Evolutionary conservation across 306 rosid species (phyloP).

Genomic region (Glycyrrhiza uralensis): DNA sequence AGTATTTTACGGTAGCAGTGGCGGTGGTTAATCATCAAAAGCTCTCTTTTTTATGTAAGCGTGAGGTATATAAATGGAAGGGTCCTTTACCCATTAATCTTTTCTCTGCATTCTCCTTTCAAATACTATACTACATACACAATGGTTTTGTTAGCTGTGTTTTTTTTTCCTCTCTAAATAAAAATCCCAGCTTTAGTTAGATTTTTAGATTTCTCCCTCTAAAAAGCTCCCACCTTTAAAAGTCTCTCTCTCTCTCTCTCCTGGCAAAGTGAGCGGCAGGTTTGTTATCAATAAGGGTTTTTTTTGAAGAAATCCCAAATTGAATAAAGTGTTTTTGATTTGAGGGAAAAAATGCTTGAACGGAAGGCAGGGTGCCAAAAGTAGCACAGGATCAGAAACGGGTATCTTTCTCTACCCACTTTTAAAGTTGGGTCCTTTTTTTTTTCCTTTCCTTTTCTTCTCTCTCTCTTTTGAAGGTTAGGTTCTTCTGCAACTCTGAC

Average conservation of each 20-base stretch:
- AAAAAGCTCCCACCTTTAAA: conserved; percentile 15
- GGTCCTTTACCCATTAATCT: conserved; percentile 20
- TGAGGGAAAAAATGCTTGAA: conserved; percentile 58
- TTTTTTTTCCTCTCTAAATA: neutral
- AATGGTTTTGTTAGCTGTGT: conserved; percentile 22
- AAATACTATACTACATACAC: neutral
- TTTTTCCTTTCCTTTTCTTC: conserved; percentile 10
- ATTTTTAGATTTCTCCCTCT: neutral
- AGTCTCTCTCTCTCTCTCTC: neutral
- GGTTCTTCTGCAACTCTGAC: conserved; percentile 67
- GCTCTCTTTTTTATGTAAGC: conserved; percentile 82
- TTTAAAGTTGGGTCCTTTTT: conserved; percentile 41
- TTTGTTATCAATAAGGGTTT: conserved; percentile 40
- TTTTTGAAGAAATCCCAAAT: conserved; percentile 44
- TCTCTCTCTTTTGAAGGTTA: conserved; percentile 40
- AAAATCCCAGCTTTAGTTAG: conserved; percentile 15
- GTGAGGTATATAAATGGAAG: conserved; percentile 79
- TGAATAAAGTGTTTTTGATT: conserved; percentile 41
- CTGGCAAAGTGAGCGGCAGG: conserved; percentile 42
- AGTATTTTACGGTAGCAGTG: conserved; percentile 54
- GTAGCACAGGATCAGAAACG: conserved; percentile 77
- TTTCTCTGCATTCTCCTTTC: conserved; percentile 22
- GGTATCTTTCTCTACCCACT: conserved; percentile 76
- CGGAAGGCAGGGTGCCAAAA: conserved; percentile 59
- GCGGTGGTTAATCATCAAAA: conserved; percentile 97